Conservation (phyloP, 164 flowering plant species). For the Nymphaea colorata region DNA sequence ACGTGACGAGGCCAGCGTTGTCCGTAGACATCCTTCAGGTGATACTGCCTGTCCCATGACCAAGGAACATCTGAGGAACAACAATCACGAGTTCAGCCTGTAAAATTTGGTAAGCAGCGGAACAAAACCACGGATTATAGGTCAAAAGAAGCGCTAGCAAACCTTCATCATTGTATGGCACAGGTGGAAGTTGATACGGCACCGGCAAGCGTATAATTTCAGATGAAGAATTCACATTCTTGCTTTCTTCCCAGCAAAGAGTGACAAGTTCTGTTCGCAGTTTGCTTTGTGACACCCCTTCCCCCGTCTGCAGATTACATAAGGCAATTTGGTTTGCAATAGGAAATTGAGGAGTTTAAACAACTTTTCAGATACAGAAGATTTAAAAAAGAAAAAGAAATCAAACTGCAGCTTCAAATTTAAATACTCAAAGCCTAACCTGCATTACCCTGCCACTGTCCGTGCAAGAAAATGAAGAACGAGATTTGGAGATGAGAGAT, state of each 20-base stretch:
- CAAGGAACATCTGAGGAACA: conserved; percentile 74
- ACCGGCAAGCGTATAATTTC: conserved; percentile 60
- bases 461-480: conserved; percentile 64
- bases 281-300: conserved; percentile 2
- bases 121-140: neutral
- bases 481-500: conserved; percentile 14
- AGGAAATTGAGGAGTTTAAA: neutral
- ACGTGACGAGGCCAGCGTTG: conserved; percentile 74
- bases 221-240: conserved; percentile 15
- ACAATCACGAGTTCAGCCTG: neutral
- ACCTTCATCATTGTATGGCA: conserved; percentile 76
- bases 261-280: conserved; percentile 42
- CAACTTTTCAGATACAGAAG: neutral
- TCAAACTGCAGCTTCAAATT: neutral
- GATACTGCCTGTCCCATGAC: conserved; percentile 86
- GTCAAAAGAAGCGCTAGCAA: conserved; percentile 2
- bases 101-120: neutral
- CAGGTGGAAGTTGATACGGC: conserved; percentile 89
- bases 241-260: conserved; percentile 36
- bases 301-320: conserved; percentile 9
- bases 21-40: conserved; percentile 79
- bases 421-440: conserved; percentile 19
- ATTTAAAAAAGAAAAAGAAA: neutral
- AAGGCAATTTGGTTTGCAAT: neutral
- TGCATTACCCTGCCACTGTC: conserved; percentile 14